Evolutionary conservation across 2,329 filamentous ascomycete genomes (phyloP).

Genomic region (Fusarium sp.): DNA sequence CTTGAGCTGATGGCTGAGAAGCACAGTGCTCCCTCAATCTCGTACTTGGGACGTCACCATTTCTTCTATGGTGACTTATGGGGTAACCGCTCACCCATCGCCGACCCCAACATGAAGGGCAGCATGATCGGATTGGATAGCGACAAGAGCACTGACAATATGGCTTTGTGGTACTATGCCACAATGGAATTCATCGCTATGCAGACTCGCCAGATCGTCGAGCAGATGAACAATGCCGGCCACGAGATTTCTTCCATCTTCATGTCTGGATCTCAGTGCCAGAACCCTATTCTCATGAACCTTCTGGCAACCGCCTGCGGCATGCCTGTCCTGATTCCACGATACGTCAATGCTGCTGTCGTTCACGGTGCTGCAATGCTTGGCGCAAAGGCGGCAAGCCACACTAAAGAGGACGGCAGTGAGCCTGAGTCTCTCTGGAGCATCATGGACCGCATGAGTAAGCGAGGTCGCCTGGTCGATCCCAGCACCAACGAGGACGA

Average conservation of each 20-base stretch:
- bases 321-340: conserved; percentile 93
- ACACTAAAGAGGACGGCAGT: conserved; percentile 73
- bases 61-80: conserved; percentile 99
- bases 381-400: conserved; percentile 94
- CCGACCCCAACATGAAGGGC: conserved; percentile 93
- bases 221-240: conserved; percentile 91
- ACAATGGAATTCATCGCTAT: conserved; percentile 99
- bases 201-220: conserved; percentile 95
- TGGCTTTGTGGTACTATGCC: conserved; percentile 93
- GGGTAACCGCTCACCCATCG: conserved; percentile 94
- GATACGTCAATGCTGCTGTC: conserved; percentile 94
- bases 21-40: conserved; percentile 78
- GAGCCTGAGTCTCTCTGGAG: conserved; percentile 90
- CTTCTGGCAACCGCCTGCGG: conserved; percentile 90
- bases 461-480: conserved; percentile 86
- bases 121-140: conserved; percentile 87
- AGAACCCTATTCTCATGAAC: conserved; percentile 92
- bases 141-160: conserved; percentile 87
- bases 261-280: conserved; percentile 98
- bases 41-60: conserved; percentile 90
- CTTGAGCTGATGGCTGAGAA: conserved; percentile 81
- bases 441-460: conserved; percentile 98
- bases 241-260: conserved; percentile 94
- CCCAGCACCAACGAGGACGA: conserved; percentile 79
- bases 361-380: conserved; percentile 99